Evolutionary conservation across 208 protist species (phyloP).

Genomic region (Balamuthia mandrillaris): DNA sequence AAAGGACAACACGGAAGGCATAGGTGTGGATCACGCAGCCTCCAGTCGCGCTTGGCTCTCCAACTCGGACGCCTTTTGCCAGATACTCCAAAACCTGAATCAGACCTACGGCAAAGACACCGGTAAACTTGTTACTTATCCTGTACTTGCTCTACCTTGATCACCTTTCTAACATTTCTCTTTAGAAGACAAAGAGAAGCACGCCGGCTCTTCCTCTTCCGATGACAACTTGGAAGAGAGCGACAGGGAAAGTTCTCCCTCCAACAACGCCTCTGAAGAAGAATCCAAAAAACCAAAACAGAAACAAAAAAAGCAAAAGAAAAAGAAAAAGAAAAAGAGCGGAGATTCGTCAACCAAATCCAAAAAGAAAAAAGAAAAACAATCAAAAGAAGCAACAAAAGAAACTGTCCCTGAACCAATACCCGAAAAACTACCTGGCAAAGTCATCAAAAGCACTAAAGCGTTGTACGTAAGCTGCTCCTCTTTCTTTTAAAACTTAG

Average conservation of each 20-base stretch:
- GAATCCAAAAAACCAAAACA: not conserved
- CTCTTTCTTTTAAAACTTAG: too few species aligned
- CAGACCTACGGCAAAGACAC: not conserved
- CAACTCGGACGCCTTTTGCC: not conserved
- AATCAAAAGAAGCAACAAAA: too few species aligned
- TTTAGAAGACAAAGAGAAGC: not conserved
- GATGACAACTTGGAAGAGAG: not conserved
- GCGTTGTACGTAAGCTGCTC: slow-evolving; percentile 10
- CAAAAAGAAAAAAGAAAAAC: too few species aligned
- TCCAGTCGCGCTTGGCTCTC: not conserved
- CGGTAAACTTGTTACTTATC: not conserved
- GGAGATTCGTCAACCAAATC: too few species aligned
- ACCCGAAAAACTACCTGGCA: too few species aligned
- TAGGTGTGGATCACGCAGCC: slow-evolving; percentile 33
- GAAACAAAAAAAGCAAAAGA: too few species aligned
- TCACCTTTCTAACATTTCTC: not conserved
- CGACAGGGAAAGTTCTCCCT: not conserved
- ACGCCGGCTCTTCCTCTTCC: not conserved
- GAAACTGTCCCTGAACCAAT: too few species aligned
- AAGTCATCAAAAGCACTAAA: not conserved
- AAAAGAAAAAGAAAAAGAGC: too few species aligned
- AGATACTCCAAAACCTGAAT: not conserved
- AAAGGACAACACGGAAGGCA: slow-evolving; percentile 81
- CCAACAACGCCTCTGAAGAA: too few species aligned
- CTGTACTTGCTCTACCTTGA: not conserved